Conservation (phyloP, 768 basidiomycete genomes). For the Neoboletus magnificus region DNA sequence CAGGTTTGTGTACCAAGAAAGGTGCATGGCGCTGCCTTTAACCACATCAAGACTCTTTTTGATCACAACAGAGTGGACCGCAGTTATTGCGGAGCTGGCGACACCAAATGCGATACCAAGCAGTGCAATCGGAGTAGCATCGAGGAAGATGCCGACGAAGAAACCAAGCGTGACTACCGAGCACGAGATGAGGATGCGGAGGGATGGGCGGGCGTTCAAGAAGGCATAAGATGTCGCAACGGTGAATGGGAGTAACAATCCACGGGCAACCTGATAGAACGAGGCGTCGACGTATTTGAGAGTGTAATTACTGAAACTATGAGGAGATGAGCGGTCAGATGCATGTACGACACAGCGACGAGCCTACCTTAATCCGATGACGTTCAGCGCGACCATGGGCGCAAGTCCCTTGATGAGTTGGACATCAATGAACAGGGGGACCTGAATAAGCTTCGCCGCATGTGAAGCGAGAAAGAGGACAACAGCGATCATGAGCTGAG, state of each 20-base stretch:
- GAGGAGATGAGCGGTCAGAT: neutral
- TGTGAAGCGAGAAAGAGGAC: conserved; percentile 67
- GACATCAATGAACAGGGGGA: conserved; percentile 63
- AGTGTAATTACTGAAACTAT: conserved; percentile 84
- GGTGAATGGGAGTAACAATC: conserved; percentile 91
- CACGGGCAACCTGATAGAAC: conserved; percentile 94
- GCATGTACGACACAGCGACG: neutral
- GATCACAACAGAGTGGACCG: conserved; percentile 90
- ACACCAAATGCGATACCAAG: conserved; percentile 81
- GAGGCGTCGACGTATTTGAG: conserved; percentile 94
- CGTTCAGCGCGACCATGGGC: conserved; percentile 73
- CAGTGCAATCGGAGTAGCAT: conserved; percentile 54
- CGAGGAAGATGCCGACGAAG: conserved; percentile 83
- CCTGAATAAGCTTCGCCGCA: conserved; percentile 58
- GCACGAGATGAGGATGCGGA: conserved; percentile 72
- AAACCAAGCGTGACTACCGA: conserved; percentile 87
- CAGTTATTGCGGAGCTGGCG: conserved; percentile 80
- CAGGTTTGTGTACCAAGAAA: conserved; percentile 92
- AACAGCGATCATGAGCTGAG: conserved; percentile 78
- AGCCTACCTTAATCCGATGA: conserved; percentile 74
- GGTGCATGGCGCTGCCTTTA: conserved; percentile 75
- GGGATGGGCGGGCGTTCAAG: conserved; percentile 72
- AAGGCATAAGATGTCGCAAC: conserved; percentile 81
- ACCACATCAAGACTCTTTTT: conserved; percentile 81
- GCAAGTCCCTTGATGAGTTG: conserved; percentile 67